Percentiles rank a stretch among this genome's conserved stretches.
Conservation (phyloP, 345 rosid genomes). For the Theobroma cacao region DNA sequence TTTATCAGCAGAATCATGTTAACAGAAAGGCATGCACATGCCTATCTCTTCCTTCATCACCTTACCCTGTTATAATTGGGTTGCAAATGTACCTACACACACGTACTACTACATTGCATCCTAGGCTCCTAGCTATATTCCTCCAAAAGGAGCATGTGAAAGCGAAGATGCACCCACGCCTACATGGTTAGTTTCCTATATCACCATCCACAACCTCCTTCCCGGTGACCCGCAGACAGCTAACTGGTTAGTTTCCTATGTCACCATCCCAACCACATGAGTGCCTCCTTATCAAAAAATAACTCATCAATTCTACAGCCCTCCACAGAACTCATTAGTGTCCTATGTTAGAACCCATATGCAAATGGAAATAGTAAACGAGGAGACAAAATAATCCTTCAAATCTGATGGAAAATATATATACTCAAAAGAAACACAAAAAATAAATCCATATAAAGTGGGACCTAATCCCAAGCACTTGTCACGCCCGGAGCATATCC, state of each 20-base stretch:
- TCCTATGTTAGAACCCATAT: background rate
- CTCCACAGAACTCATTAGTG: background rate
- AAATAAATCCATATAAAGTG: background rate
- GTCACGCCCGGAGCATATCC: constrained; percentile 54
- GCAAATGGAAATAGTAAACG: background rate
- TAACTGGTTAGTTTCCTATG: background rate
- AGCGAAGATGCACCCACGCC: background rate
- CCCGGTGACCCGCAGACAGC: background rate
- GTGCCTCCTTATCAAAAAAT: background rate
- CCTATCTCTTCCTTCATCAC: background rate
- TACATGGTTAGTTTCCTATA: background rate
- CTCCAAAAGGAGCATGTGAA: background rate
- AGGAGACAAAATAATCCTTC: background rate
- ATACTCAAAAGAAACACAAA: background rate
- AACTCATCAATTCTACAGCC: background rate
- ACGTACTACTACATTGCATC: background rate
- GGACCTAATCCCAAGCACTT: constrained; percentile 69
- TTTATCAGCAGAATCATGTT: background rate
- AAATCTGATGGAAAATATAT: constrained; percentile 5
- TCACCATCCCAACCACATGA: background rate
- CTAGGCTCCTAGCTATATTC: background rate
- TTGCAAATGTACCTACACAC: background rate
- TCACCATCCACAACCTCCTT: background rate
- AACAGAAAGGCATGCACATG: background rate
- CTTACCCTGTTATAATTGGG: background rate